A percentile compares a stretch with the other conserved stretches of the same genome.
phyloP scores from a whole-genome alignment of 352 stramenopile species.

The Globisporangium mamillatum region DNA sequence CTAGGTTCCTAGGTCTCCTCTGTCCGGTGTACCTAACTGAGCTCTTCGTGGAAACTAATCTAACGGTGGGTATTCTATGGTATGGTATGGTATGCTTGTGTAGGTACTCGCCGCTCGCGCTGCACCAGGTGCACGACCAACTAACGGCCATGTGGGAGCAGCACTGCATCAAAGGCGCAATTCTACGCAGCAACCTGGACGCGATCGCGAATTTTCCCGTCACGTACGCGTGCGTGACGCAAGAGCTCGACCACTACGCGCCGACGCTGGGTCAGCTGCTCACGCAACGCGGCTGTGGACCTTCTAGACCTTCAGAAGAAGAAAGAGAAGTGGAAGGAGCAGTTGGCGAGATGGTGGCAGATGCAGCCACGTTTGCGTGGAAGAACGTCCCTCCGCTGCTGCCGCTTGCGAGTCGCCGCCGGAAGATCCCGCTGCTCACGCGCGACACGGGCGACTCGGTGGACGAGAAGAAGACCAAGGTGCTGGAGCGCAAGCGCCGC shows the following conservation, averaged over 20 bases:
- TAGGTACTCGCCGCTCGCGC: constrained; percentile 65
- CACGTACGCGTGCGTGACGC: constrained; percentile 38
- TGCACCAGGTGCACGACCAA: constrained; percentile 76
- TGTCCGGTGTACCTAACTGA: not conserved
- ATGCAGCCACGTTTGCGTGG: constrained; percentile 29
- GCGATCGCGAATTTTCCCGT: constrained; percentile 49
- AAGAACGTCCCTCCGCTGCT: constrained; percentile 58
- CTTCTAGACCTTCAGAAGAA: not conserved
- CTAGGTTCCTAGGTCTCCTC: constrained; percentile 20
- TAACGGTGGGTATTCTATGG: not conserved
- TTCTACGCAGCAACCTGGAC: constrained; percentile 72
- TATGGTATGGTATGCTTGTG: constrained; percentile 27
- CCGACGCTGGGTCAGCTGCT: constrained; percentile 78
- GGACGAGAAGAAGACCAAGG: constrained; percentile 73
- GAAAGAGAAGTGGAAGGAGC: constrained; percentile 6
- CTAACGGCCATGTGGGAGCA: constrained; percentile 87
- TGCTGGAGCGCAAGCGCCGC: constrained; percentile 71
- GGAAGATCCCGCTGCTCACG: constrained; percentile 58
- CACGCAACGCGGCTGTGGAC: constrained; percentile 35
- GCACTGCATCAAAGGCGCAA: constrained; percentile 61
- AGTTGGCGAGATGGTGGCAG: constrained; percentile 8
- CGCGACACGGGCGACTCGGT: constrained; percentile 78
- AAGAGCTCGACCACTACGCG: constrained; percentile 71
- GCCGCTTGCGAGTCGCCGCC: constrained; percentile 48
- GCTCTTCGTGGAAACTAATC: not conserved